These are phyloP conservation scores for Ceratobasidium sp. DNA, from an alignment of 1,284 basidiomycete species.

Conservation along the genomic window DNA sequence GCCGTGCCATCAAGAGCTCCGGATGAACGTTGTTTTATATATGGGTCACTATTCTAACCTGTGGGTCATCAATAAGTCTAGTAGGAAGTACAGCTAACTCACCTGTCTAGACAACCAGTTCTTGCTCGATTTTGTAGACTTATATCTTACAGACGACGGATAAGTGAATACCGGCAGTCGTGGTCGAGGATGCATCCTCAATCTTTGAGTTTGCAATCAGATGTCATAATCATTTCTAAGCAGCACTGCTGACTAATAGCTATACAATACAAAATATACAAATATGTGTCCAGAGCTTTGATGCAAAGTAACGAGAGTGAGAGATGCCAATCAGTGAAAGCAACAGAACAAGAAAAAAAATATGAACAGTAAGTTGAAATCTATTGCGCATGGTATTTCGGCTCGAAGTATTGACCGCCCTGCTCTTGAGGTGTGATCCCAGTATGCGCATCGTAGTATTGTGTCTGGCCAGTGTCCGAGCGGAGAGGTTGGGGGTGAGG, in stretches of 20 bases:
- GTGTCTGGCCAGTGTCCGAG: neutral
- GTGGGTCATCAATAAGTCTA: too few species aligned
- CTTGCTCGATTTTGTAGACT: constrained; percentile 60
- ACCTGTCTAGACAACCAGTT: constrained; percentile 74
- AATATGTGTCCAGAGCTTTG: too few species aligned
- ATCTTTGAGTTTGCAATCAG: too few species aligned
- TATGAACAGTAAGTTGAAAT: too few species aligned
- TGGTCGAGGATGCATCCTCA: neutral
- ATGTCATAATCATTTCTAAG: constrained; percentile 3
- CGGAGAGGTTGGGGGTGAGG: constrained; percentile 5
- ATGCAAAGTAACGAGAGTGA: neutral
- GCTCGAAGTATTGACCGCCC: neutral
- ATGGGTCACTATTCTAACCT: too few species aligned
- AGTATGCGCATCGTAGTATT: constrained; percentile 26
- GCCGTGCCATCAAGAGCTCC: neutral
- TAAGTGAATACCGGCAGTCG: neutral
- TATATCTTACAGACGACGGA: constrained; percentile 14
- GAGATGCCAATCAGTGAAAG: neutral
- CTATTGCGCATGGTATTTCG: neutral
- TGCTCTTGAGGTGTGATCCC: constrained; percentile 19
- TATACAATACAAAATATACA: constrained; percentile 12
- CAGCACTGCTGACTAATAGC: constrained; percentile 32
- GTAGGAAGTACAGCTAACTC: neutral
- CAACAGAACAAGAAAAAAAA: neutral
- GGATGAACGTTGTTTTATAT: too few species aligned